A percentile compares a stretch with the other conserved stretches of the same genome.
Evolutionary conservation across 352 stramenopile species (phyloP).

Genomic region (Globisporangium cederbergense): DNA sequence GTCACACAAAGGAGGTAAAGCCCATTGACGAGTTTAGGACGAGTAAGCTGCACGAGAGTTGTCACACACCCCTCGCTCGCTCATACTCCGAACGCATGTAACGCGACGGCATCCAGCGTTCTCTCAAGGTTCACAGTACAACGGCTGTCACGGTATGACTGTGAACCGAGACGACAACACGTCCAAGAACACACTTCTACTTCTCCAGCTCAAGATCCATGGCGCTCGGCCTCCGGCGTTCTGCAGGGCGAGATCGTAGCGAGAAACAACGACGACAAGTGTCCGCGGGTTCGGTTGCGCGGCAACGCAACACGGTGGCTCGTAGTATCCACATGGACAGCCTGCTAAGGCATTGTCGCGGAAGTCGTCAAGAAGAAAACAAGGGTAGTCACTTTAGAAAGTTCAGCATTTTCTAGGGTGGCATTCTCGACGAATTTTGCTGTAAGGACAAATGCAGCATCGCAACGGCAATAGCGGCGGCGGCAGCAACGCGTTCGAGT

Average conservation of each 20-base stretch:
- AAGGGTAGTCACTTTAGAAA: not conserved
- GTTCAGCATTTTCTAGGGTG: not conserved
- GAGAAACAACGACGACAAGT: conserved; percentile 15
- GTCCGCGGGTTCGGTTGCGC: conserved; percentile 1
- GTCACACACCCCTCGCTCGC: too few species aligned
- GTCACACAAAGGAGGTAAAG: too few species aligned
- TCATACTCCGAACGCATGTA: too few species aligned
- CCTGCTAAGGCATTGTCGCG: conserved; percentile 5
- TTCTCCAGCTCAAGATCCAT: conserved; percentile 9
- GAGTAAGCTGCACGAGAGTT: too few species aligned
- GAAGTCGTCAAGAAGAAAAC: not conserved
- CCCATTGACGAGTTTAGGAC: too few species aligned
- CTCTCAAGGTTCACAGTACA: too few species aligned
- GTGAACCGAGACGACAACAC: too few species aligned
- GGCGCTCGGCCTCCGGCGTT: not conserved
- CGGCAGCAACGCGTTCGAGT: conserved; percentile 20
- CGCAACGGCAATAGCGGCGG: not conserved
- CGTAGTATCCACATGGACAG: conserved; percentile 9
- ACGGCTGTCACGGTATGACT: too few species aligned
- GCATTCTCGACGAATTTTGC: not conserved
- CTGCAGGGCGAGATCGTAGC: conserved; percentile 2
- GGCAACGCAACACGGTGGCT: not conserved
- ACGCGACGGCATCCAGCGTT: too few species aligned
- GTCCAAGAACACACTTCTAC: not conserved
- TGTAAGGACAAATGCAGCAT: not conserved